Base-by-base conservation (phyloP, 495 filamentous ascomycete genomes). In the Podospora pseudocomata region DNA sequence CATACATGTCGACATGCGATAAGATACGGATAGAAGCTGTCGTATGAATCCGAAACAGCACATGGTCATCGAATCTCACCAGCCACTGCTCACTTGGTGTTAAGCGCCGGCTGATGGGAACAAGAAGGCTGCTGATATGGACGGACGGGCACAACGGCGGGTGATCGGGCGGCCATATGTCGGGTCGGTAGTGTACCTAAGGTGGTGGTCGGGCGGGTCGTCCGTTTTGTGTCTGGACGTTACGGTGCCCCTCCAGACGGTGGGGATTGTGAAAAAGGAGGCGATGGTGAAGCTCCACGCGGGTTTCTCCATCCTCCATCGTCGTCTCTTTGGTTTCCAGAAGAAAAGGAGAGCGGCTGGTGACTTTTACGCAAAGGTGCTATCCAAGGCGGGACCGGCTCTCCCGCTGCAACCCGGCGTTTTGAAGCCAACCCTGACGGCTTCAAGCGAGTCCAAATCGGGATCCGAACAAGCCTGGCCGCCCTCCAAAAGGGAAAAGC, bases 341-440 rank as follows among this genome's bases (percentile, higher is more conserved):
- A 49, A 49, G 13, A 49, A 49, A 49, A 49, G 39, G 39, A 49
- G 39, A 49, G 18, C 6, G 7, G 9, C 39, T 49, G 6, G 6
- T 49, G 39, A 11, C 7, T 3, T 6, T 49, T 49, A 11, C 39
- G 39, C 39, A 49, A 13, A 49, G 39, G 39, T 49, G 39, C 59
- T 30, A 61, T 61, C 59, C 26, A 30, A 61, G 30, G 59, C 28
- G 65, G 65, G 49, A 59, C 27, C 44, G 55, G 58, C 60, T 5
- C 18, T 54, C 60, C n/a, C 66, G 18, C 66, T 57, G 60, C 44
- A 34, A 49, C 60, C 66, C 53, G 60, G 66, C 60, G 60, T 67
- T 67, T 67, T 57, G 66, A 64, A 58, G 55, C 20, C 60, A 18
- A 67, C 60, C 53, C 23, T 49, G 18, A 64, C 5, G 66, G 44